These are phyloP conservation scores for Neospora caninum DNA, from an alignment of 169 alveolate species.

Conservation along the genomic window DNA sequence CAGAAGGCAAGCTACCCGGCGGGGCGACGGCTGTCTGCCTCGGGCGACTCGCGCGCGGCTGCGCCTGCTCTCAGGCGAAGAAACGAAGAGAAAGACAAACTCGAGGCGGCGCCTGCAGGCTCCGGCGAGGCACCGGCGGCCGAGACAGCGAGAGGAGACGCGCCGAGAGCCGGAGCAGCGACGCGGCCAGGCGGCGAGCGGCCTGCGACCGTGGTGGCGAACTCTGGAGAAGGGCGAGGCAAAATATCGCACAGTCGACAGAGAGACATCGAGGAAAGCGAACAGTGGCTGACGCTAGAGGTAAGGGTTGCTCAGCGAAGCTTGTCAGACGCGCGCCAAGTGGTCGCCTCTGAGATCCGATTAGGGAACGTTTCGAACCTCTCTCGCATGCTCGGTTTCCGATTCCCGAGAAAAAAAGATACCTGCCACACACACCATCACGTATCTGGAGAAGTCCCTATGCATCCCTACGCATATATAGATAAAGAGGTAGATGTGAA, in stretches of 20 bases:
- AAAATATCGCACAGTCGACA: constrained; percentile 24
- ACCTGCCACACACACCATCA: too few relatives aligned
- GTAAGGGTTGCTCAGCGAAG: too few relatives aligned
- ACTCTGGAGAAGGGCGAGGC: not conserved
- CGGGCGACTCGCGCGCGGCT: not conserved
- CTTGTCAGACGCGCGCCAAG: not conserved
- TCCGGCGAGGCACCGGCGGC: not conserved
- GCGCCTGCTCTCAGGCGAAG: not conserved
- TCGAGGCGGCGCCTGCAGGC: not conserved
- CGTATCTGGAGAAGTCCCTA: too few relatives aligned
- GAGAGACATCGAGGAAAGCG: constrained; percentile 42
- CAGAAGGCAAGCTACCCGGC: not conserved
- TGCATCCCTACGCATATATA: too few relatives aligned
- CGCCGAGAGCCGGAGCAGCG: not conserved
- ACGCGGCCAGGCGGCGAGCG: not conserved
- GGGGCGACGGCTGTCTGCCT: not conserved
- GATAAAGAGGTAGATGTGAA: too few relatives aligned
- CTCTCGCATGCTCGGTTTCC: too few relatives aligned
- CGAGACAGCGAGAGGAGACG: not conserved
- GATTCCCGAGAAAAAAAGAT: too few relatives aligned
- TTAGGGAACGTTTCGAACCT: too few relatives aligned
- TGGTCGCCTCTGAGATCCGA: not conserved
- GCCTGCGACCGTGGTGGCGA: not conserved
- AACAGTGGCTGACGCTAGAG: constrained; percentile 37
- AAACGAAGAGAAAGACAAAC: not conserved